These are phyloP conservation scores for Gyromitra esculenta DNA, from an alignment of 2,329 filamentous ascomycete genomes.

Conservation along the genomic window DNA sequence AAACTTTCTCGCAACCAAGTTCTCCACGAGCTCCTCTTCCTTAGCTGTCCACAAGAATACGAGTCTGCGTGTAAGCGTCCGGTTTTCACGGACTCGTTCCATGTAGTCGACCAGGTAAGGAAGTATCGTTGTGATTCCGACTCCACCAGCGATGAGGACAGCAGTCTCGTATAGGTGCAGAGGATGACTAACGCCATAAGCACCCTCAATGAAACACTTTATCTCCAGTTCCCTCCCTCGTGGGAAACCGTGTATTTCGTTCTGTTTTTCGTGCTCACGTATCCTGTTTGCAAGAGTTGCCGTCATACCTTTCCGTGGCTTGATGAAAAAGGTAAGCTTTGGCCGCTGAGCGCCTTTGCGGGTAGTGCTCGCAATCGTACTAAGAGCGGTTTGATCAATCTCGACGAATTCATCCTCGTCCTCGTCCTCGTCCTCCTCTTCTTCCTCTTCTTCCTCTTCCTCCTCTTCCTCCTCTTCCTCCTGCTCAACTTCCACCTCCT, in stretches of 20 bases:
- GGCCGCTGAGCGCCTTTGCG: constrained; percentile 39
- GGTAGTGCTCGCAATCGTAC: constrained; percentile 41
- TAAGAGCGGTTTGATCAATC: constrained; percentile 35
- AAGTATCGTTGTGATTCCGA: constrained; percentile 54
- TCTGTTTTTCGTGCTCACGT: constrained; percentile 40
- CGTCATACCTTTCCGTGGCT: constrained; percentile 53
- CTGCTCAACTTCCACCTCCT: constrained; percentile 2
- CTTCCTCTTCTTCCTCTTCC: neutral
- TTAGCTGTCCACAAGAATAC: constrained; percentile 51
- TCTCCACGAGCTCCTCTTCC: constrained; percentile 50
- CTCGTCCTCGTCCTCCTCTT: constrained; percentile 29
- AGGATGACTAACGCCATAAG: constrained; percentile 52
- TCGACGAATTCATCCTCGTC: constrained; percentile 37
- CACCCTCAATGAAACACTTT: constrained; percentile 54
- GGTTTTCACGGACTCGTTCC: constrained; percentile 35
- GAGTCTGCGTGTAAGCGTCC: constrained; percentile 39
- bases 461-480: constrained; percentile 5
- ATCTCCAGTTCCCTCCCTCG: constrained; percentile 46
- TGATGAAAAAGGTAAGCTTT: constrained; percentile 55
- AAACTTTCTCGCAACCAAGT: constrained; percentile 42
- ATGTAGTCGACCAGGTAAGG: constrained; percentile 52
- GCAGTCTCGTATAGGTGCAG: constrained; percentile 54
- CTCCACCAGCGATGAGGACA: constrained; percentile 53
- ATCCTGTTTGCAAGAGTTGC: constrained; percentile 43
- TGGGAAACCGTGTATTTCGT: constrained; percentile 28